These are phyloP conservation scores for Toxoplasma gondii DNA, from an alignment of 169 alveolate genomes.

Conservation along the genomic window DNA sequence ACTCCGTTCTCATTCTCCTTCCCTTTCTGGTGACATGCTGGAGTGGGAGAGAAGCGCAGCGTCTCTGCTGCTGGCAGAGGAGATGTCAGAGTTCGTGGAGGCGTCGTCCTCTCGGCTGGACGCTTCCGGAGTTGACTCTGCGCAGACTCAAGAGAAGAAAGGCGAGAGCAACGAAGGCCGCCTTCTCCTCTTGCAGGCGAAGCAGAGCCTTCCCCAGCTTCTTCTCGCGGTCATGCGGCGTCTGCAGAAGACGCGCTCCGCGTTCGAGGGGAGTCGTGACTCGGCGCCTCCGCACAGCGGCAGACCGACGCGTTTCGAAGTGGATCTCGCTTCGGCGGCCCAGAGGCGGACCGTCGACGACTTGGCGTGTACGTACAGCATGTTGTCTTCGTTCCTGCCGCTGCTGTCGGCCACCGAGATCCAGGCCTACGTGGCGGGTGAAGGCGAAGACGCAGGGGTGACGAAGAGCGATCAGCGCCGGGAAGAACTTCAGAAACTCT, in stretches of 20 bases:
- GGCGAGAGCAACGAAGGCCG: background rate
- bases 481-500: background rate
- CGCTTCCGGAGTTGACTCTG: background rate
- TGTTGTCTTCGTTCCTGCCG: background rate
- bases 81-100: background rate
- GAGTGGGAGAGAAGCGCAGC: background rate
- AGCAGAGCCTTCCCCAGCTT: background rate
- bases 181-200: background rate
- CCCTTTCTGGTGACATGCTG: background rate
- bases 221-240: background rate
- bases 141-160: background rate
- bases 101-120: background rate
- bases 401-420: background rate
- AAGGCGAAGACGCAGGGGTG: background rate
- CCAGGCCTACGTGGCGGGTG: background rate
- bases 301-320: no score
- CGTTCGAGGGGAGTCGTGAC: background rate
- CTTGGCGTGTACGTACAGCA: background rate
- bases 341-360: background rate
- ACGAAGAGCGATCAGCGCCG: background rate
- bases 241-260: background rate
- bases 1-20: background rate
- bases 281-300: no score
- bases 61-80: background rate
- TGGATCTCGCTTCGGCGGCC: no score